Evolutionary conservation across 495 filamentous ascomycete genomes (phyloP), one percentile per base, ranked within the genome.

Genomic region (Neurospora sp.): DNA sequence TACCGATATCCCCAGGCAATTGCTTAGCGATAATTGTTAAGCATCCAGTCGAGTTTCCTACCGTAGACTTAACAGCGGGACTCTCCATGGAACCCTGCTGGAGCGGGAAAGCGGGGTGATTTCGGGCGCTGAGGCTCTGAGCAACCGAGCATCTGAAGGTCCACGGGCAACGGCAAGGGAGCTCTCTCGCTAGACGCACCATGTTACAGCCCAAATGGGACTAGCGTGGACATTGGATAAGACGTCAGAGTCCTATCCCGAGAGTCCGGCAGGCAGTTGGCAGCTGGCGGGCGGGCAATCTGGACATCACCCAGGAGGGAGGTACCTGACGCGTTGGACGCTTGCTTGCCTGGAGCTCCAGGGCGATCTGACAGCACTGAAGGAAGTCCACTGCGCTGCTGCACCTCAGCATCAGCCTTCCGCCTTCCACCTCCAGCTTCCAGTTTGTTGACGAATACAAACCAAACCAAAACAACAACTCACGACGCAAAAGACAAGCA

Each of bases 261-360:
- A 27, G 11, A 27, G 2, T 27, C 48, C 54, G 54, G 54, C 54
- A 66, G 54, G 54, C 54, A 66, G 54, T 18, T 62, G 54, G 54
- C 54, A 66, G 54, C 54, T 66, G 54, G 54, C 54, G 54, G 27
- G 54, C 54, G 54, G 54, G 27, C 54, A 62, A 62, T 18, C 48
- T 31, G 48, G 48, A 59, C 31, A 31, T 31, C 31, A 31, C 31
- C 31, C 31, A 31, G 31, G 2, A 31, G 75, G 77, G 77, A 79
- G 23, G 72, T 39, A 41, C 74, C 77, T 78, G 76, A 80, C 81
- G 80, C 80, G 80, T 80, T 80, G 79, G 71, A 69, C 78, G 78
- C 74, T 71, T 78, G 80, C 77, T 81, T 82, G 81, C 81, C 80
- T 82, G 76, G 81, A 81, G 81, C 77, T 82, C 76, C 72, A 62